phyloP scores from a whole-genome alignment of 2,329 filamentous ascomycete species.

The Penicillium occitanis region DNA sequence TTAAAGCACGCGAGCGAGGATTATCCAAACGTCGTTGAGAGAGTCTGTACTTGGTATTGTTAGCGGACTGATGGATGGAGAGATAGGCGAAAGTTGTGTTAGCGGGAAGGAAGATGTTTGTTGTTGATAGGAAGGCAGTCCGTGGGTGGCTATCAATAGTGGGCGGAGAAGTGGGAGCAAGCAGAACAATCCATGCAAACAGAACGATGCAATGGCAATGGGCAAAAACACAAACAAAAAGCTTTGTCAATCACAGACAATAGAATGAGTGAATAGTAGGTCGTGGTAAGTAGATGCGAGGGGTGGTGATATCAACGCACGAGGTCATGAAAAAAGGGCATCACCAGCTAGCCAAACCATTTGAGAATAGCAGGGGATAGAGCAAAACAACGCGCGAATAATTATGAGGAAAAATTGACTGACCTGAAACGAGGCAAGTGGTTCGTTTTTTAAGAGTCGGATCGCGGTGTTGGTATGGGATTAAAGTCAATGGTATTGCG shows the following conservation, averaged over 20 bases:
- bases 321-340: constrained; percentile 8
- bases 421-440: not conserved
- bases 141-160: not conserved
- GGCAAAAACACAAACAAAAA: not conserved
- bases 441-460: not conserved
- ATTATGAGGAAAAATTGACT: not conserved
- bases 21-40: constrained; percentile 6
- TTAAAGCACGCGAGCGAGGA: constrained; percentile 1
- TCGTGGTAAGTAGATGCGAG: not conserved
- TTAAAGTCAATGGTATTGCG: constrained; percentile 5
- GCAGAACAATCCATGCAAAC: not conserved
- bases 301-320: constrained; percentile 13
- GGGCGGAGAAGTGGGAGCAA: not conserved
- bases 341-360: not conserved
- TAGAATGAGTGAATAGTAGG: not conserved
- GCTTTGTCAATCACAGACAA: not conserved
- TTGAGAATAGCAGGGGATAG: not conserved
- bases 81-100: not conserved
- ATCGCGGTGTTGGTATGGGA: constrained; percentile 1
- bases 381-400: not conserved
- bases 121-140: not conserved
- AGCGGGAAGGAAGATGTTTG: constrained; percentile 1
- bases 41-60: not conserved
- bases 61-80: not conserved
- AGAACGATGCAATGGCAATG: not conserved